These are phyloP conservation scores for Thermothelomyces thermophilus DNA, from an alignment of 2,329 filamentous ascomycete genomes.

Conservation along the genomic window DNA sequence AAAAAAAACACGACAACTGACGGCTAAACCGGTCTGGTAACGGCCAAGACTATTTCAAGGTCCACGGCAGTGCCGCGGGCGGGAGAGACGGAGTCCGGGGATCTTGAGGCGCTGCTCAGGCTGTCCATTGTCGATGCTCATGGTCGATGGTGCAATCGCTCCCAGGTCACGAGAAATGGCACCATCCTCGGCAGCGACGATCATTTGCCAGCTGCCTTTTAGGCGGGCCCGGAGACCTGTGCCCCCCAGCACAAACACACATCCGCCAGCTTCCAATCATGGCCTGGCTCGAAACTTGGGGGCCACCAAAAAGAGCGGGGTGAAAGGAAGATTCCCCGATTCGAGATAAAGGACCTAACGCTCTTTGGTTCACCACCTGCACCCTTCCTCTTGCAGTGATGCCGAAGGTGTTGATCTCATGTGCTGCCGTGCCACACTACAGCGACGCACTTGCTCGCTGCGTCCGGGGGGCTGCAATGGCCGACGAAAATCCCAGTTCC, in stretches of 20 bases:
- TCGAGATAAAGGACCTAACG: constrained; percentile 20
- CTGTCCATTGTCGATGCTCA: constrained; percentile 24
- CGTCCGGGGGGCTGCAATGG: constrained; percentile 10
- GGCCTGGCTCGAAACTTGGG: constrained; percentile 19
- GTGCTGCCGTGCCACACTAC: constrained; percentile 7
- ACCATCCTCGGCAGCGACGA: constrained; percentile 41
- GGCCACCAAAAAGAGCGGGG: constrained; percentile 16
- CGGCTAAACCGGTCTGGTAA: constrained; percentile 24
- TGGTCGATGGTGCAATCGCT: constrained; percentile 27
- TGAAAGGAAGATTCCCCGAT: constrained; percentile 15
- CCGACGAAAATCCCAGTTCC: not conserved
- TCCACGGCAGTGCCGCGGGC: constrained; percentile 22
- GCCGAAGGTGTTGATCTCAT: constrained; percentile 10
- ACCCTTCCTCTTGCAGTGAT: not conserved
- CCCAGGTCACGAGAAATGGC: constrained; percentile 54
- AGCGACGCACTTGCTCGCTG: constrained; percentile 15
- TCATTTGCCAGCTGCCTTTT: constrained; percentile 39
- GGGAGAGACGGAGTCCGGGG: constrained; percentile 23
- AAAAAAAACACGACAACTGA: not conserved
- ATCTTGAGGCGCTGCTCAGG: constrained; percentile 18
- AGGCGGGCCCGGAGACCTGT: constrained; percentile 18
- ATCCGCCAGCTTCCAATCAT: constrained; percentile 28
- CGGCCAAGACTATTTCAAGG: constrained; percentile 25
- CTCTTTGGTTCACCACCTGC: constrained; percentile 17
- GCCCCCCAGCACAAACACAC: constrained; percentile 22